Conservation (phyloP, 495 filamentous ascomycete genomes). For the Aspergillus incahuasiensis region DNA sequence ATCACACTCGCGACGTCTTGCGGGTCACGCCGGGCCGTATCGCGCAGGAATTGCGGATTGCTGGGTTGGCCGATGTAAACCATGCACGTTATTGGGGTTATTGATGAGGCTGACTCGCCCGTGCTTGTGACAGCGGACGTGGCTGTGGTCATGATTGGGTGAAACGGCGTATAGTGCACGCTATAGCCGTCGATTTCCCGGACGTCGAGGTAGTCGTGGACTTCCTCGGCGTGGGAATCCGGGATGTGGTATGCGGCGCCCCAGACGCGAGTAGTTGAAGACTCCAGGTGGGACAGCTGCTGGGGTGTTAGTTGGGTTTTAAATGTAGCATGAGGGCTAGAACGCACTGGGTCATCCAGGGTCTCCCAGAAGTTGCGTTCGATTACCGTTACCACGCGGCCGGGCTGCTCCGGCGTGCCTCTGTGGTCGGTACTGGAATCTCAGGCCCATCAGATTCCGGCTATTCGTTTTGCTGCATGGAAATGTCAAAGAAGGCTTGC, state of each 20-base stretch:
- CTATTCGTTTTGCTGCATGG: not conserved
- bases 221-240: constrained; percentile 65
- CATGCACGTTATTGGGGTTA: constrained; percentile 50
- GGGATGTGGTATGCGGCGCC: constrained; percentile 91
- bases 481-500: not conserved
- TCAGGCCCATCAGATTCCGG: not conserved
- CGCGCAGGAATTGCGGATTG: constrained; percentile 83
- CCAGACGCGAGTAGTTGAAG: constrained; percentile 65
- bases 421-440: constrained; percentile 78
- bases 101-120: not conserved
- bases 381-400: constrained; percentile 91
- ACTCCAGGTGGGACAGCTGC: constrained; percentile 35
- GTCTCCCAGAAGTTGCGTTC: constrained; percentile 74
- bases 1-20: constrained; percentile 83
- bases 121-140: not conserved
- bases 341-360: constrained; percentile 55
- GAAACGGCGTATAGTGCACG: constrained; percentile 81
- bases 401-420: constrained; percentile 80
- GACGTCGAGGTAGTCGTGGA: constrained; percentile 87
- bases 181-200: constrained; percentile 96
- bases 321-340: not conserved
- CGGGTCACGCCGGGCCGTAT: constrained; percentile 66
- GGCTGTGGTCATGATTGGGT: constrained; percentile 36
- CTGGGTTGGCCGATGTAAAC: constrained; percentile 94
- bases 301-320: not conserved